Evolutionary conservation across 306 rosid species (phyloP), one percentile per base, ranked within the genome.

Genomic region (Prosopis cineraria): DNA sequence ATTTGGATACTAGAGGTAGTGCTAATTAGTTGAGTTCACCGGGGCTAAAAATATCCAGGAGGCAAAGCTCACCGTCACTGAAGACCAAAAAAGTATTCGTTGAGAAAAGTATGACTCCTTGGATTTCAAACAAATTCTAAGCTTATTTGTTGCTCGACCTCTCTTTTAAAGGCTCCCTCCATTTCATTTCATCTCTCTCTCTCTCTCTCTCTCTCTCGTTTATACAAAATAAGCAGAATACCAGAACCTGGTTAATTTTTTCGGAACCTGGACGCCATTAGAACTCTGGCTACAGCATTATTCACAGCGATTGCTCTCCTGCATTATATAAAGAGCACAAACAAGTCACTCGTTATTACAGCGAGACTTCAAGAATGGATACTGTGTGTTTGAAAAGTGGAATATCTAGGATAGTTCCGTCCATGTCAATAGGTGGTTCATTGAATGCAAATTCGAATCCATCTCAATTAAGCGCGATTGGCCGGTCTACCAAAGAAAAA

Each of bases 381-480:
- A 31, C 75, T 66, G 13, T 89, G 74, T 89, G 80, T 76, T 76
- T 88, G 75, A 87, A 83, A 50, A 48, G 82, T 43, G 89, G 87
- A 67, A 83, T 89, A 65, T 81, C 71, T 64, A 88, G 85, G 10
- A 78, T 86, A 29, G 12, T 88, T 24, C 60, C 84, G 6, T 65
- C 88, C 34, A 80, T 88, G 50, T 73, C 87, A 3, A 71, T 75
- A 7, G 70, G 74, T 41, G 88, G 84, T 10, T 74, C 80, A 13
- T 45, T 84, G 33, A 88, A 88, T 12, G 72, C 74, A 48, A 91
- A 90, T 4, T 22, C 82, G 10, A 81, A 80, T 44, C 80, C 82
- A 22, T 77, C 89, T 75, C 90, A 80, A 66, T 67, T 87, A 1
- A 77, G 72, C 76, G 78, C 85, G 20, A 31, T 79, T 63, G 84